Percentiles rank a stretch among this genome's conserved stretches.
These are phyloP conservation scores for Kodamaea sp. DNA, from an alignment of 1,139 yeast genomes.

Conservation along the genomic window DNA sequence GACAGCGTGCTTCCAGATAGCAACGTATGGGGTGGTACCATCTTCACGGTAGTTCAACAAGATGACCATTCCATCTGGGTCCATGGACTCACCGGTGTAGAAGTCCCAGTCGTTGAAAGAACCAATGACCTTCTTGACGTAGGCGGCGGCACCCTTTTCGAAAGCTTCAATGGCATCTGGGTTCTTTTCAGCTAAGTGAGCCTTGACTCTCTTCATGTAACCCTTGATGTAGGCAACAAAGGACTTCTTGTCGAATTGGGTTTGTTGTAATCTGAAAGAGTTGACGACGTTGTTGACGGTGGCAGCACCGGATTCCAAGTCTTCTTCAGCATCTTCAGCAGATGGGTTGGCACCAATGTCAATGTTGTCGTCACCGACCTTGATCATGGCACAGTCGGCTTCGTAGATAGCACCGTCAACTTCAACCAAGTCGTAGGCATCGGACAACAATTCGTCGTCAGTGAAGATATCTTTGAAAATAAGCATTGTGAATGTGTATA, in stretches of 20 bases:
- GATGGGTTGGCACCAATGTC: slow-evolving; percentile 99
- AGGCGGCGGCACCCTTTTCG: slow-evolving; percentile 95
- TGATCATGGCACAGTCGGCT: slow-evolving; percentile 94
- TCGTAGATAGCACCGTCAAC: slow-evolving; percentile 93
- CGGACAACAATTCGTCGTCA: slow-evolving; percentile 95
- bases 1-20: slow-evolving; percentile 99
- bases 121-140: slow-evolving; percentile 92
- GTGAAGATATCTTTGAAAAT: slow-evolving; percentile 74
- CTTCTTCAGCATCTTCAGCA: slow-evolving; percentile 88
- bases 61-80: slow-evolving; percentile 98
- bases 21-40: slow-evolving; percentile 96
- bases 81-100: slow-evolving; percentile 99
- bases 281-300: slow-evolving; percentile 96
- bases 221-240: slow-evolving; percentile 95
- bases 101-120: slow-evolving; percentile 99
- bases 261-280: slow-evolving; percentile 97
- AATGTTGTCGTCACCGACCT: slow-evolving; percentile 83
- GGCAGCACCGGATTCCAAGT: slow-evolving; percentile 77
- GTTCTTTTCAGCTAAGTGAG: slow-evolving; percentile 78
- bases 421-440: slow-evolving; percentile 85
- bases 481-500: slow-evolving; percentile 38
- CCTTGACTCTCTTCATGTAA: slow-evolving; percentile 96
- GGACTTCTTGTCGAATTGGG: slow-evolving; percentile 96
- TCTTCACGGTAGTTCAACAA: slow-evolving; percentile 99
- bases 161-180: slow-evolving; percentile 86